Evolutionary conservation across 371 early-diverging fungal genomes (phyloP), one percentile per base, ranked within the genome.

Genomic region (Antonospora locustae): DNA sequence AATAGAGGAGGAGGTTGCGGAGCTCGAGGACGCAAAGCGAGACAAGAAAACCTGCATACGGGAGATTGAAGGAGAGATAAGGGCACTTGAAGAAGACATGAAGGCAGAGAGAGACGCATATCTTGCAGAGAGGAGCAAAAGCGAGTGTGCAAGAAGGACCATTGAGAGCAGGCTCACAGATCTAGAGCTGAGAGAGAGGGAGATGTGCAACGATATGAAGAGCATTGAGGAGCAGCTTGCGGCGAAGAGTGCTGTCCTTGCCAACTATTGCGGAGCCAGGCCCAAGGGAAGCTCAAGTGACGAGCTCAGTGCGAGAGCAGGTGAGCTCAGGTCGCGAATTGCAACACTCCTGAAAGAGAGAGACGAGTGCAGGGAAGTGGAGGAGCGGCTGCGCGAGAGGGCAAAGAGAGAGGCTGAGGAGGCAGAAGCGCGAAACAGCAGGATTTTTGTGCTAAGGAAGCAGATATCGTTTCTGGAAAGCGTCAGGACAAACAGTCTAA

Each of bases 401-500:
- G 45, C 41, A 25, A 41, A 36, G 16, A 39, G 5, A 17, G 52
- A 63, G 19, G 45, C 48, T 14, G 30, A 58, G 5, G 32, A 40
- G 32, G 38, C 37, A 16, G 16, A 50, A n/a, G 51, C 61, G 34
- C 30, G 24, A 14, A 38, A 56, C 20, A 22, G 36, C 11, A 22
- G 36, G n/a, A 41, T 50, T 17, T 52, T 32, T 51, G n/a, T 14
- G 3, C 47, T 63, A 16, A 19, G 28, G 11, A 73, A 63, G 41
- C 70, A 70, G 47, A 48, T 67, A 30, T 47, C 48, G 5, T 57
- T 46, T 55, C 47, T 52, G 25, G 27, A 46, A 28, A 23, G 34
- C 14, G 12, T 29, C 2, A 11, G 44, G 30, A 34, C 28, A 28
- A 27, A 45, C 30, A 47, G 11, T 16, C 43, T 54, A 30, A 39